phyloP scores from a whole-genome alignment of 1,139 yeast species.

The Magnusiomyces magnusii region DNA sequence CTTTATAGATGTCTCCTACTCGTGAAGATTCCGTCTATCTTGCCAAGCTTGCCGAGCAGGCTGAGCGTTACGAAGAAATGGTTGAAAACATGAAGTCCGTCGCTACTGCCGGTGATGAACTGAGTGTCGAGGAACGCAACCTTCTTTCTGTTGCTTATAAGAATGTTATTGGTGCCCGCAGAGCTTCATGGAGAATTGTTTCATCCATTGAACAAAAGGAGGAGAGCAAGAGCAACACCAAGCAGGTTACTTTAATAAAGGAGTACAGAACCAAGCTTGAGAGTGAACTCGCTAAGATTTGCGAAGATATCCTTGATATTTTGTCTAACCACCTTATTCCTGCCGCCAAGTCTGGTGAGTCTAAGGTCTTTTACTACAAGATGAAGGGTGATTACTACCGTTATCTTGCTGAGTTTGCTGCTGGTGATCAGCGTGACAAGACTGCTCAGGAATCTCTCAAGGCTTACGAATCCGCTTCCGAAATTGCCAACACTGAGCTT shows the following conservation, averaged over 20 bases:
- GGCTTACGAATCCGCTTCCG: conserved; percentile 94
- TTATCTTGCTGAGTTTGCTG: conserved; percentile 95
- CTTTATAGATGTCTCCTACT: conserved; percentile 32
- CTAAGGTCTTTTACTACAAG: conserved; percentile 97
- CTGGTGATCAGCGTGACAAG: conserved; percentile 86
- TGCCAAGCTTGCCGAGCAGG: conserved; percentile 98
- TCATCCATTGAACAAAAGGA: conserved; percentile 98
- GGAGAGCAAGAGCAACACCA: conserved; percentile 84
- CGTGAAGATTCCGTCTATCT: conserved; percentile 97
- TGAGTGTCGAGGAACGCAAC: conserved; percentile 97
- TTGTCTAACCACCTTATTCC: conserved; percentile 87
- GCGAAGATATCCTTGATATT: conserved; percentile 88
- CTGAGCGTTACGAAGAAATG: conserved; percentile 99
- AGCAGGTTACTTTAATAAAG: conserved; percentile 84
- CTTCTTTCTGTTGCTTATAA: conserved; percentile 95
- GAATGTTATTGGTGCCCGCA: conserved; percentile 98
- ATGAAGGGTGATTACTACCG: conserved; percentile 99
- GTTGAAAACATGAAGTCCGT: conserved; percentile 98
- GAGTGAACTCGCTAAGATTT: conserved; percentile 85
- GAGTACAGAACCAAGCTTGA: conserved; percentile 96
- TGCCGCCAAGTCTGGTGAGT: conserved; percentile 95
- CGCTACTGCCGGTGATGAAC: conserved; percentile 91
- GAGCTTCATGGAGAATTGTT: conserved; percentile 99
- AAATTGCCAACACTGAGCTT: conserved; percentile 95
- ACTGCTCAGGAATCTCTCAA: conserved; percentile 94